Conservation (phyloP, 2,329 filamentous ascomycete species). For the Biscogniauxia marginata region DNA sequence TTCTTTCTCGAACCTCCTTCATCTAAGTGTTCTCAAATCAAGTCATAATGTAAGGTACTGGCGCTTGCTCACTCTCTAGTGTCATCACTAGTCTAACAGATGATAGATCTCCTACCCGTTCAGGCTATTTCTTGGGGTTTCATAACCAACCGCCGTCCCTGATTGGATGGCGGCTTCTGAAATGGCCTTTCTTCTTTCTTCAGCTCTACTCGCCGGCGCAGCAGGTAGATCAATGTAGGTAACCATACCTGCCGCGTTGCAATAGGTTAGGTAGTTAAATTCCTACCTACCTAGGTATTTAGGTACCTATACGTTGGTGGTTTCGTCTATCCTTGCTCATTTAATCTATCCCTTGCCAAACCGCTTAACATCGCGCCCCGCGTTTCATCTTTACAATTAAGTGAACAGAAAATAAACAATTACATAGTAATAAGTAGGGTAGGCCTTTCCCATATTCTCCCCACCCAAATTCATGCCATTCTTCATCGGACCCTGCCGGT, state of each 20-base stretch:
- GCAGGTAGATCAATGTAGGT: too few relatives aligned
- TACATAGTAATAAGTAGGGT: background rate
- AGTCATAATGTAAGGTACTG: too few relatives aligned
- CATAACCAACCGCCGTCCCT: background rate
- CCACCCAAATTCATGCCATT: background rate
- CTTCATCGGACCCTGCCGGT: background rate
- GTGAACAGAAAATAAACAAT: background rate
- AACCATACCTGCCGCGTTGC: too few relatives aligned
- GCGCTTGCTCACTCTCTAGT: background rate
- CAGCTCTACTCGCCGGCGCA: background rate
- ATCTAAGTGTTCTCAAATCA: background rate
- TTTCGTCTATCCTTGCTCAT: background rate
- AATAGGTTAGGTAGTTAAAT: too few relatives aligned
- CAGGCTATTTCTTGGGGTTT: background rate
- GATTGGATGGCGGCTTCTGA: background rate
- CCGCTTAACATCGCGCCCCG: background rate
- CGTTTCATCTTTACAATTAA: background rate
- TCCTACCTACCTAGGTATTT: background rate
- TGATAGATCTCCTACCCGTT: background rate
- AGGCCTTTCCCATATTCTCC: background rate
- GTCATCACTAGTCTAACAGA: background rate
- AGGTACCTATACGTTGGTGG: background rate
- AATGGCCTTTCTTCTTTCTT: background rate
- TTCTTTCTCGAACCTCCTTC: background rate
- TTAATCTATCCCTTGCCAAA: background rate